These are phyloP conservation scores for Hortiboletus campestris DNA, from an alignment of 768 basidiomycete genomes.

Conservation along the genomic window DNA sequence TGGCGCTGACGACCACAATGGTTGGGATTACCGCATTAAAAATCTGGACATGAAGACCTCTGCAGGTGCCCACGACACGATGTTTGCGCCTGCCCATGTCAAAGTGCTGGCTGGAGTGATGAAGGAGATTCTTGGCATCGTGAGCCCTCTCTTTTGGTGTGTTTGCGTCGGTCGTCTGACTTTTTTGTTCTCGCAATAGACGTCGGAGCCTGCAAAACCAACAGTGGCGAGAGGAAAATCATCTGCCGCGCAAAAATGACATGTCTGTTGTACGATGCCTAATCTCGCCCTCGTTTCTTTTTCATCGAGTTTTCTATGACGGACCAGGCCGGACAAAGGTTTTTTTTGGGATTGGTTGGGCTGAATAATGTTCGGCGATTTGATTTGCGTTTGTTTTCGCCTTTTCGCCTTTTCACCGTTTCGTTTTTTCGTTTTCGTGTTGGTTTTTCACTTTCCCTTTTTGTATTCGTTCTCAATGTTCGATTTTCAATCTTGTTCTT, in stretches of 20 bases:
- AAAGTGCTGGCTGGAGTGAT: constrained; percentile 28
- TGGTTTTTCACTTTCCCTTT: too few species aligned
- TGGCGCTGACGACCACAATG: constrained; percentile 31
- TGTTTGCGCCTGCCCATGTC: constrained; percentile 33
- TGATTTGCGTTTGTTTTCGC: too few species aligned
- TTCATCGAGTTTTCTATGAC: neutral
- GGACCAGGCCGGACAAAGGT: too few species aligned
- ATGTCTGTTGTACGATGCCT: neutral
- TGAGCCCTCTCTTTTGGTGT: neutral
- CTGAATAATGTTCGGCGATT: too few species aligned
- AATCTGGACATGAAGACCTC: constrained; percentile 30
- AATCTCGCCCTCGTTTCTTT: neutral
- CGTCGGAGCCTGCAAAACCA: neutral
- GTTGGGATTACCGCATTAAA: constrained; percentile 29
- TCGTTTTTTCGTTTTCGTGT: too few species aligned
- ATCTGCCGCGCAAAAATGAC: neutral
- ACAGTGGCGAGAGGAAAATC: neutral
- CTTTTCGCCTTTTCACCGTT: too few species aligned
- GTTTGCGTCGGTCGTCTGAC: constrained; percentile 1
- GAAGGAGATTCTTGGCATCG: constrained; percentile 16
- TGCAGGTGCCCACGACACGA: constrained; percentile 29
- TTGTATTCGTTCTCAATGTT: too few species aligned
- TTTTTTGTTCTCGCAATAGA: neutral
- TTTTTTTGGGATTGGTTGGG: too few species aligned
- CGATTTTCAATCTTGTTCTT: neutral